A percentile compares a stretch with the other conserved stretches of the same genome.
Evolutionary conservation across 805 yeast species (phyloP).

Genomic region (Candida gorgasii): DNA sequence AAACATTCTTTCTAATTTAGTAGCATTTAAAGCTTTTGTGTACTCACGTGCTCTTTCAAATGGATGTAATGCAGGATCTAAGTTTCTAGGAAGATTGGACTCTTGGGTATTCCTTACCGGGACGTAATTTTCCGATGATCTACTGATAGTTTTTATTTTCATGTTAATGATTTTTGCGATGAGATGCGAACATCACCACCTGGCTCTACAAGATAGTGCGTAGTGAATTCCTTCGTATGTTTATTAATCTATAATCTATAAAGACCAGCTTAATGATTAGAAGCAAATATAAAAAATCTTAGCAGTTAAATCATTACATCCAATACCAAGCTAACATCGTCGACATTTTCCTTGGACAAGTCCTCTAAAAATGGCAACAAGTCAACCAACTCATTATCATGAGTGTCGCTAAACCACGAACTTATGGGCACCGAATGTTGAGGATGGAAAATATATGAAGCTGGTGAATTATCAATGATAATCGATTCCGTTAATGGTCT

Average conservation of each 20-base stretch:
- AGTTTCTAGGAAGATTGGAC: constrained; percentile 80
- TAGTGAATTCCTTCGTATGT: not conserved
- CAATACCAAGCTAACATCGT: constrained; percentile 81
- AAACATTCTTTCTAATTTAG: constrained; percentile 93
- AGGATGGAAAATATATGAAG: constrained; percentile 97
- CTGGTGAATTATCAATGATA: constrained; percentile 96
- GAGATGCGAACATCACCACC: too few species aligned
- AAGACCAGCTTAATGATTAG: constrained; percentile 17
- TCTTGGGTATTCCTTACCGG: constrained; percentile 92
- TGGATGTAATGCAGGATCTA: constrained; percentile 94
- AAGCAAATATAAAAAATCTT: not conserved
- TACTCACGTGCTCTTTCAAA: constrained; percentile 97
- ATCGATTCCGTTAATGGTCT: constrained; percentile 84
- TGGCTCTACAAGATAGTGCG: not conserved
- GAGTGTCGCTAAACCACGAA: constrained; percentile 97
- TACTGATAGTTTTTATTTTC: constrained; percentile 86
- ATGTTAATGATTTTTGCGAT: constrained; percentile 23
- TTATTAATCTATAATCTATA: not conserved
- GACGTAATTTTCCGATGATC: constrained; percentile 89
- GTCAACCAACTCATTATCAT: constrained; percentile 92
- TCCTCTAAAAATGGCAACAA: constrained; percentile 89
- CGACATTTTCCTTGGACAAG: constrained; percentile 67
- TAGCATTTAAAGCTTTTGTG: constrained; percentile 90
- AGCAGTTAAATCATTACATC: constrained; percentile 57
- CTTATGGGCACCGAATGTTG: constrained; percentile 97